Evolutionary conservation across 768 basidiomycete genomes (phyloP).

Genomic region (Antrodiella citrinella): DNA sequence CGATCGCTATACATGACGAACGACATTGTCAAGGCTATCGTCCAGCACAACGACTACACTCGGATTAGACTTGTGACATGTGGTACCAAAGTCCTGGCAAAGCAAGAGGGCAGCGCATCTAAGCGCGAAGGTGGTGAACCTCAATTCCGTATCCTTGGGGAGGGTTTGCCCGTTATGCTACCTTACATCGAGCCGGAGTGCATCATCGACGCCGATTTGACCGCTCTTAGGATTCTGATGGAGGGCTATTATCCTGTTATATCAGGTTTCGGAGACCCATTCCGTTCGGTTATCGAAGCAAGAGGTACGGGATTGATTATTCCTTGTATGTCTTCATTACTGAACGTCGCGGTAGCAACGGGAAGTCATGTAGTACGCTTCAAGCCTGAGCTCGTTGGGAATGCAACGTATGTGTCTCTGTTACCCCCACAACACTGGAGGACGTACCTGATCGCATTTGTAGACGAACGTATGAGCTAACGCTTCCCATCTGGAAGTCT

Average conservation of each 20-base stretch:
- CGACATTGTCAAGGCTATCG: slow-evolving; percentile 71
- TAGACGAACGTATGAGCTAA: slow-evolving; percentile 70
- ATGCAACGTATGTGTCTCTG: slow-evolving; percentile 41
- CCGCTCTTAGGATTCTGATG: slow-evolving; percentile 57
- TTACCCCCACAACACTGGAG: not conserved
- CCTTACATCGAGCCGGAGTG: slow-evolving; percentile 64
- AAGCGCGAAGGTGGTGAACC: slow-evolving; percentile 43
- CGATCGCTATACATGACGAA: slow-evolving; percentile 88
- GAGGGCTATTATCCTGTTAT: slow-evolving; percentile 76
- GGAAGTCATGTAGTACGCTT: slow-evolving; percentile 75
- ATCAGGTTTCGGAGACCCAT: slow-evolving; percentile 51
- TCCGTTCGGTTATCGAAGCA: slow-evolving; percentile 43
- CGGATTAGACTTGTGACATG: slow-evolving; percentile 82
- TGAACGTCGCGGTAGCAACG: slow-evolving; percentile 31
- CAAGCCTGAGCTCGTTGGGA: slow-evolving; percentile 41
- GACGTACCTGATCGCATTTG: not conserved
- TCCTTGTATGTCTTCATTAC: not conserved
- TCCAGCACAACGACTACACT: slow-evolving; percentile 74
- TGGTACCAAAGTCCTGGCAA: slow-evolving; percentile 90
- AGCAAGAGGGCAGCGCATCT: slow-evolving; percentile 65
- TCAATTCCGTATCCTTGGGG: slow-evolving; percentile 71
- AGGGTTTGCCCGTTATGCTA: slow-evolving; percentile 79
- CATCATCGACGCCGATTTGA: slow-evolving; percentile 52
- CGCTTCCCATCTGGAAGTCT: slow-evolving; percentile 96
- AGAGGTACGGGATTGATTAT: slow-evolving; percentile 34